Conservation (phyloP, 345 rosid genomes). For the Triadica sebifera region DNA sequence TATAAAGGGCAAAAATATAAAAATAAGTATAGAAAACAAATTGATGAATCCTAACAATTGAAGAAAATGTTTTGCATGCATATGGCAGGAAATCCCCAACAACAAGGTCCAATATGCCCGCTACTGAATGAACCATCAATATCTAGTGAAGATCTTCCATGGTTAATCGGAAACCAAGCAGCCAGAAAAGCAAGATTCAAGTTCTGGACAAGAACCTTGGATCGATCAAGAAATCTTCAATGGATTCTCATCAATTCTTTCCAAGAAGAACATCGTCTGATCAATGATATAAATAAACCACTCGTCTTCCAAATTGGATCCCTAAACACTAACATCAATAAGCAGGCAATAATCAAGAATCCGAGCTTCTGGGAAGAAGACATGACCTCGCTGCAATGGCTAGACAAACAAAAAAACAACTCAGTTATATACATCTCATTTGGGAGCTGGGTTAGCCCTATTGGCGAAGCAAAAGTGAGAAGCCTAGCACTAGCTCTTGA, state of each 20-base stretch:
- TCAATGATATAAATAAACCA: conserved; percentile 18
- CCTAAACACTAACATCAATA: conserved; percentile 14
- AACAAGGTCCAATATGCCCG: conserved; percentile 19
- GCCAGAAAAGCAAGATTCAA: conserved; percentile 58
- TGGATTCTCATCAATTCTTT: conserved; percentile 66
- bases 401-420: no score
- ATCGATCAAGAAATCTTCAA: conserved; percentile 44
- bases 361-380: no score
- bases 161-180: conserved; percentile 68
- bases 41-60: no score
- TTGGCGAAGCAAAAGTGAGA: no score
- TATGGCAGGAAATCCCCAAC: conserved; percentile 47
- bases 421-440: no score
- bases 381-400: no score
- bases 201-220: conserved; percentile 64
- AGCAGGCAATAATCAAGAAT: no score
- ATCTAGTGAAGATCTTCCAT: conserved; percentile 61
- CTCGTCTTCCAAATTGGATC: conserved; percentile 48
- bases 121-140: conserved; percentile 43
- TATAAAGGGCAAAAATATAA: no score
- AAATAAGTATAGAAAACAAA: no score
- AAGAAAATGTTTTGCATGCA: no score
- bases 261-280: conserved; percentile 32
- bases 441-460: no score
- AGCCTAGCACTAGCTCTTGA: no score